Percentiles rank a stretch among this genome's conserved stretches.
Evolutionary conservation across 2,329 filamentous ascomycete species (phyloP).

Genomic region (Fusarium palustre): DNA sequence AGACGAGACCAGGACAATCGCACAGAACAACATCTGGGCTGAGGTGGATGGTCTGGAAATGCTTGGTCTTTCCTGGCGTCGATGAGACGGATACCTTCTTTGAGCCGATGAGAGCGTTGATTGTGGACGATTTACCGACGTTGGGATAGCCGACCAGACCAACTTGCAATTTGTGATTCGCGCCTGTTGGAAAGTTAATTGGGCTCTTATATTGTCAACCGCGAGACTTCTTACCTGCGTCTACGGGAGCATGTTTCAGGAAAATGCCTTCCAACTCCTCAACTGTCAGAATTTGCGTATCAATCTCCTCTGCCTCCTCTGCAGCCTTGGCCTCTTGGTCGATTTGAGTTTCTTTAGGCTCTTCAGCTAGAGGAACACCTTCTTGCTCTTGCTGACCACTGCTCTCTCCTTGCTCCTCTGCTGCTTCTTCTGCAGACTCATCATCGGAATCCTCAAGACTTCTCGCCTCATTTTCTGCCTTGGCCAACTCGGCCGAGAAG

Average conservation of each 20-base stretch:
- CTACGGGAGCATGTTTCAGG: conserved; percentile 73
- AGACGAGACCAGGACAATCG: conserved; percentile 98
- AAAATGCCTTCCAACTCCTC: conserved; percentile 94
- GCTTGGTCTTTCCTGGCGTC: conserved; percentile 98
- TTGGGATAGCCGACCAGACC: conserved; percentile 98
- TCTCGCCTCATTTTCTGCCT: conserved; percentile 84
- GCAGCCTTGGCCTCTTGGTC: conserved; percentile 36
- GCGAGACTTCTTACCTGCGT: conserved; percentile 58
- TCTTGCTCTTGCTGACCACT: conserved; percentile 42
- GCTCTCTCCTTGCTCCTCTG: conserved; percentile 46
- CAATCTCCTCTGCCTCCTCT: conserved; percentile 58
- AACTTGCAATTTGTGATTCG: conserved; percentile 80
- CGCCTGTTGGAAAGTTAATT: conserved; percentile 50
- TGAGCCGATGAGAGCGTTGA: conserved; percentile 97
- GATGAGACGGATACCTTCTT: conserved; percentile 99
- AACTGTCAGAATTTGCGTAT: conserved; percentile 87
- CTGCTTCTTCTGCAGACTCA: conserved; percentile 48
- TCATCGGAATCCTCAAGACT: conserved; percentile 63
- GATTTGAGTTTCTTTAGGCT: conserved; percentile 39
- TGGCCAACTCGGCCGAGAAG: conserved; percentile 93
- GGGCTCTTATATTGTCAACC: neutral
- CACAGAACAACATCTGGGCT: conserved; percentile 90
- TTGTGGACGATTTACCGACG: conserved; percentile 98
- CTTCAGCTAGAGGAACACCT: conserved; percentile 46
- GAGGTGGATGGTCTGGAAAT: conserved; percentile 98